Evolutionary conservation across 495 filamentous ascomycete species (phyloP), one percentile per base, ranked within the genome.

Genomic region (Cryomyces antarcticus): DNA sequence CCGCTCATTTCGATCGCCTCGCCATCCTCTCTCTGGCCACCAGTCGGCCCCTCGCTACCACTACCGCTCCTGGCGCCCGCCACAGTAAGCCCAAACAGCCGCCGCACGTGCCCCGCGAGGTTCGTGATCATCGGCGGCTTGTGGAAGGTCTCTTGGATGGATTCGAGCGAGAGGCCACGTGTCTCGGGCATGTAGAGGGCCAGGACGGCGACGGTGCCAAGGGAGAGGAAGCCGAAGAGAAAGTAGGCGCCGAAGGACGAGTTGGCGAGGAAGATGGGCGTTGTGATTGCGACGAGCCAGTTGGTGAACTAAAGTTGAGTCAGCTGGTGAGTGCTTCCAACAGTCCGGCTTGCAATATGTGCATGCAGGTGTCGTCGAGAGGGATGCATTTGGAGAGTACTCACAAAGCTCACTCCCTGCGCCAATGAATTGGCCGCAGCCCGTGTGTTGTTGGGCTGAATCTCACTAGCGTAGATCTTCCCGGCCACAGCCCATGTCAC

Each of bases 231-330:
- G 24, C 70, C 75, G 45, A 73, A 78, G 6, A 79, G 52, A 41
- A 78, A 78, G 50, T 79, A 79, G 0, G 68, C 66, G 0, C 70
- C 73, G 35, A 55, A 77, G 5, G 61, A 63, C 5, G 65, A 72
- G 5, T 62, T 63, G 0, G 68, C 66, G 10, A 81, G 58, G 11
- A 82, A 57, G 6, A 78, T 66, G 0, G 77, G 78, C 0, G 75
- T 75, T 4, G 67, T 65, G 40, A 80, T 63, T 1, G 76, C 77
- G 2, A 80, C 67, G n/a, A 80, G 50, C 53, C 71, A 80, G 49
- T 80, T 80, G 7, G 61, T 46, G 31, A 56, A 44, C 54, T 54
- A 37, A 30, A 31, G 9, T 9, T 35, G 28, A 12, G 30, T 44
- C 11, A 43, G 40, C 28, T 7, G 9, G 33, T 38, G 13, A 10